Evolutionary conservation across 495 filamentous ascomycete species (phyloP).

Genomic region (Trichocladium antarcticum): DNA sequence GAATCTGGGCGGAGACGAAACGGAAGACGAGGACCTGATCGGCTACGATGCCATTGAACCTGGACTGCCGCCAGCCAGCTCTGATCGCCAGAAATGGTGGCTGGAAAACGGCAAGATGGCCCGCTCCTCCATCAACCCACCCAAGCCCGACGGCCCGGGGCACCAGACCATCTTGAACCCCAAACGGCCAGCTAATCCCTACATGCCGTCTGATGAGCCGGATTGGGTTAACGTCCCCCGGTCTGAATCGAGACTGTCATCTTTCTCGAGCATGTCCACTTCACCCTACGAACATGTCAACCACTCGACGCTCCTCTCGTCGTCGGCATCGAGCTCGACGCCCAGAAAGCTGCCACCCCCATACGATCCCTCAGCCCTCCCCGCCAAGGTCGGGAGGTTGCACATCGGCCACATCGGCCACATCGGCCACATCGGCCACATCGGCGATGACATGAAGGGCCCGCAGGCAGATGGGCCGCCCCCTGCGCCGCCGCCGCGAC

Average conservation of each 20-base stretch:
- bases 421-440: too few relatives aligned
- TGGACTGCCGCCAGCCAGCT: conserved; percentile 79
- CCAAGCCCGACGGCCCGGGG: conserved; percentile 36
- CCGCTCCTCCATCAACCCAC: conserved; percentile 56
- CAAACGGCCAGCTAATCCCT: conserved; percentile 71
- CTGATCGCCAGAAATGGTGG: conserved; percentile 90
- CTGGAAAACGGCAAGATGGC: conserved; percentile 73
- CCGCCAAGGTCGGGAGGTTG: conserved; percentile 30
- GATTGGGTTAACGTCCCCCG: conserved; percentile 64
- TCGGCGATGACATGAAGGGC: conserved; percentile 25
- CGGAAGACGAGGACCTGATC: conserved; percentile 63
- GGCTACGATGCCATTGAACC: conserved; percentile 66
- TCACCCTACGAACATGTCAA: conserved; percentile 40
- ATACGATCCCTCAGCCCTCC: conserved; percentile 38
- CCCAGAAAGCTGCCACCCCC: conserved; percentile 45
- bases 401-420: too few relatives aligned
- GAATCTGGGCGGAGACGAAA: conserved; percentile 42
- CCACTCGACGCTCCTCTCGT: conserved; percentile 35
- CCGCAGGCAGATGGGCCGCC: conserved; percentile 26
- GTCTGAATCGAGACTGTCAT: conserved; percentile 35
- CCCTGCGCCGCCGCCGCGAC: conserved; percentile 39
- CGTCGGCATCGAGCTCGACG: conserved; percentile 29
- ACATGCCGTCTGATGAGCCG: conserved; percentile 51
- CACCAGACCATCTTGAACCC: conserved; percentile 53
- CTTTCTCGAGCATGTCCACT: conserved; percentile 35